Base-by-base conservation (phyloP, 306 rosid genomes). In the Leucaena leucocephala region DNA sequence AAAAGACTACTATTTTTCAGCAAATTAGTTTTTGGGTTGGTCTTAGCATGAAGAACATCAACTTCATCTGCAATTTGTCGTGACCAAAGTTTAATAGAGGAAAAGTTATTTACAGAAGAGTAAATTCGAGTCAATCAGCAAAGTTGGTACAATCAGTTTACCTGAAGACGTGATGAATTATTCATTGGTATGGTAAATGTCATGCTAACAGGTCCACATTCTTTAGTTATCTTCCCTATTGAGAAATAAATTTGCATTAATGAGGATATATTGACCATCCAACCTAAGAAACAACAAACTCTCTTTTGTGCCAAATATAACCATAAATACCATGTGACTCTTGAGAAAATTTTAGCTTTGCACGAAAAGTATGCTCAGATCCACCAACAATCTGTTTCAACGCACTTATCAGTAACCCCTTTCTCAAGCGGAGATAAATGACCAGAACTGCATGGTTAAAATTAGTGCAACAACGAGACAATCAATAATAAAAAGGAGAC, bases 131-230 rank as follows among this genome's bases (percentile, higher is more conserved):
- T 38, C 68, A 75, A 68, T 54, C 39, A 61, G 45, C 59, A 81
- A 81, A 84, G 55, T 40, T 63, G 45, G 36, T 66, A 27, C 40
- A 27, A 74, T 52, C 4, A 40, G 52, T 85, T 82, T 83, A 90
- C 94, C 96, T 92, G 92, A 82, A 92, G 96, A 78, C 85, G 85
- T 75, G 97, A 92, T 76, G 80, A 84, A 79, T 89, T 92, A 78
- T 90, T 85, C 96, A 92, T 92, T 34, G 96, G 96, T 79, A 92
- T 92, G 4, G 97, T 92, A 82, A 92, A 92, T 17, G 92, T 92
- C 97, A 90, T 86, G 92, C 94, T 92, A 64, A 92, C 94, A 21
- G 97, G 97, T 46, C 97, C 97, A 13, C 88, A 86, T 85, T 92
- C 97, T 80, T 92, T 92, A 43, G 91, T 85, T 38, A 92, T 79